These are phyloP conservation scores for Bidens hawaiensis DNA, from an alignment of 140 eudicot species.

Conservation along the genomic window DNA sequence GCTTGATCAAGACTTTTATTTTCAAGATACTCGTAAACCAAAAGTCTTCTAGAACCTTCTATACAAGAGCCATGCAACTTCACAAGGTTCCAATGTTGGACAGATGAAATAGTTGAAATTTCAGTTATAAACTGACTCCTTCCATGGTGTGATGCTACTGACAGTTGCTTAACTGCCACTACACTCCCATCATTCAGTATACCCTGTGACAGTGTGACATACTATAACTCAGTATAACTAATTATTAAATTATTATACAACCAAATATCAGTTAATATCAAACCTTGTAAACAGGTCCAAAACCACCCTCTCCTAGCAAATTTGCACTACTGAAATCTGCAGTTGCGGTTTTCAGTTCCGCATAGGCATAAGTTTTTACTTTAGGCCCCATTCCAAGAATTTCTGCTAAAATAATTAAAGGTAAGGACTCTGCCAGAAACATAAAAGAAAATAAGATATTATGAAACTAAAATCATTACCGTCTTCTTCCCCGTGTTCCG, in stretches of 20 bases:
- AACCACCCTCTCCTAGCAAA: slow-evolving; percentile 94
- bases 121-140: slow-evolving; percentile 77
- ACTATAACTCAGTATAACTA: not conserved
- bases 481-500: slow-evolving; percentile 45
- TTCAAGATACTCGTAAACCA: slow-evolving; percentile 78
- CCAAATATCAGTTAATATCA: not conserved
- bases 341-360: slow-evolving; percentile 69
- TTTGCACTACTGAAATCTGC: slow-evolving; percentile 53
- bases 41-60: slow-evolving; percentile 56
- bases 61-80: slow-evolving; percentile 72
- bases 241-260: not conserved
- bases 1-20: slow-evolving; percentile 85
- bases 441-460: not conserved
- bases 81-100: slow-evolving; percentile 83
- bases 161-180: slow-evolving; percentile 73
- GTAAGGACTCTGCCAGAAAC: slow-evolving; percentile 7
- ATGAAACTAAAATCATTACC: slow-evolving; percentile 35
- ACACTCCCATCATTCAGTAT: slow-evolving; percentile 58
- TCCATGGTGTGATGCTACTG: slow-evolving; percentile 79
- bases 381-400: slow-evolving; percentile 53
- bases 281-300: slow-evolving; percentile 82
- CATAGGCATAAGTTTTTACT: slow-evolving; percentile 55
- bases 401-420: slow-evolving; percentile 30
- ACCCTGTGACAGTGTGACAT: slow-evolving; percentile 46
- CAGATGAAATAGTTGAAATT: slow-evolving; percentile 73